Conservation (phyloP, 2,329 filamentous ascomycete genomes). For the Hyphodiscus sp. region DNA sequence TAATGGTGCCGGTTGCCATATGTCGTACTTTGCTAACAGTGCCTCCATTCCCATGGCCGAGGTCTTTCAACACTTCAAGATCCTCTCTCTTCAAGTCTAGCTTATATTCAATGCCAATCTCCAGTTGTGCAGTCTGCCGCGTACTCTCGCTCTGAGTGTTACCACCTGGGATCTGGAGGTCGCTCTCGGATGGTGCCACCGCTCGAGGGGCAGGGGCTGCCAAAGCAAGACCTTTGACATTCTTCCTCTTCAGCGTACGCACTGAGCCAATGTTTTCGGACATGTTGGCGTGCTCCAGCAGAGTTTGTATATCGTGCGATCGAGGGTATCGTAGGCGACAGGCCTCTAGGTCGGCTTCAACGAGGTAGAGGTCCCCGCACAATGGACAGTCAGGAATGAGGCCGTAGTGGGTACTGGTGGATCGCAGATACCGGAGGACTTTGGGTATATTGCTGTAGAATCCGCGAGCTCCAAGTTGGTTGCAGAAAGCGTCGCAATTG, state of each 20-base stretch:
- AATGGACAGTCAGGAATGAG: background rate
- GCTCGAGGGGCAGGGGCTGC: conserved; percentile 70
- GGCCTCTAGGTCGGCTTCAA: background rate
- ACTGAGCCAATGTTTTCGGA: conserved; percentile 52
- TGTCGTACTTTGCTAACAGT: conserved; percentile 98
- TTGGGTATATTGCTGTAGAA: background rate
- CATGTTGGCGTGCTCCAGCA: conserved; percentile 37
- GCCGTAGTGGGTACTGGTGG: background rate
- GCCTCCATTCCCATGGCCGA: conserved; percentile 92
- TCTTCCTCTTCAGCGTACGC: conserved; percentile 96
- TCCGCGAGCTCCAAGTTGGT: background rate
- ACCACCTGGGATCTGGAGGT: conserved; percentile 54
- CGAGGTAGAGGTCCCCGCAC: background rate
- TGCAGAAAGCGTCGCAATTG: background rate
- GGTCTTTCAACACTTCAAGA: conserved; percentile 84
- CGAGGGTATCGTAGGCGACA: background rate
- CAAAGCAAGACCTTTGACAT: conserved; percentile 91
- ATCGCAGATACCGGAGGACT: background rate
- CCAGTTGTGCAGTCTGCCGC: conserved; percentile 61
- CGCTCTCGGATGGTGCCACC: conserved; percentile 66
- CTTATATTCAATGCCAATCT: conserved; percentile 97
- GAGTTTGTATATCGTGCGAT: background rate
- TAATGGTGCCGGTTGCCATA: conserved; percentile 86
- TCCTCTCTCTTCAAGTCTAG: conserved; percentile 88
- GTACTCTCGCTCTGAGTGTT: conserved; percentile 48